Percentiles rank a stretch among this genome's conserved stretches.
Evolutionary conservation across 2,329 filamentous ascomycete genomes (phyloP).

Genomic region (Sporothrix sp.): DNA sequence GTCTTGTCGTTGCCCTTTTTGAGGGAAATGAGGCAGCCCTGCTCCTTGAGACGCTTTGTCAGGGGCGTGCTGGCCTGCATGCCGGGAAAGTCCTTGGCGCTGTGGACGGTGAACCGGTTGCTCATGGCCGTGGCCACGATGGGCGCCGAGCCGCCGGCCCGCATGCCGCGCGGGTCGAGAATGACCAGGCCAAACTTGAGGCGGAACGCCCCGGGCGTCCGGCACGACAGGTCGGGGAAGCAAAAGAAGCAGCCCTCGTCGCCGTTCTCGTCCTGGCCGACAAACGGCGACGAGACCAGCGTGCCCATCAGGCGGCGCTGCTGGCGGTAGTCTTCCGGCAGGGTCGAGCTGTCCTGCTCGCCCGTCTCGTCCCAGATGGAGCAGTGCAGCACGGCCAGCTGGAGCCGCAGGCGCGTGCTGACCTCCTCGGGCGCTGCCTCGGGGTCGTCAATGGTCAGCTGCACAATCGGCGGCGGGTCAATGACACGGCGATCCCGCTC

Average conservation of each 20-base stretch:
- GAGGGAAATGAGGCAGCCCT: conserved; percentile 75
- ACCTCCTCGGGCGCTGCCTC: conserved; percentile 45
- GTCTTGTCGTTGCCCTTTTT: conserved; percentile 73
- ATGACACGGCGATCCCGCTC: conserved; percentile 74
- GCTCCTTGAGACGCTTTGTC: conserved; percentile 64
- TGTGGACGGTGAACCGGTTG: conserved; percentile 69
- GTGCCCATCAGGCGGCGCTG: conserved; percentile 73
- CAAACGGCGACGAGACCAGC: conserved; percentile 65
- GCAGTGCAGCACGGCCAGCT: conserved; percentile 64
- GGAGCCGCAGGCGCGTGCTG: conserved; percentile 43
- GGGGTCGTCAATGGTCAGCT: conserved; percentile 56
- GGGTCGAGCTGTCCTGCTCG: conserved; percentile 56
- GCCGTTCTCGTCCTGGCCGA: conserved; percentile 63
- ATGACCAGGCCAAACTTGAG: conserved; percentile 66
- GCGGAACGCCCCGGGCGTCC: conserved; percentile 66
- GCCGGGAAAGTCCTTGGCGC: conserved; percentile 76
- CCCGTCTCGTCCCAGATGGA: conserved; percentile 64
- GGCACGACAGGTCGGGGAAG: conserved; percentile 72
- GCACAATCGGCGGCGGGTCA: conserved; percentile 73
- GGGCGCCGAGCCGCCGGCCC: conserved; percentile 41
- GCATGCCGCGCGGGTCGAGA: conserved; percentile 52
- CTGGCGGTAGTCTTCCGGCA: conserved; percentile 61
- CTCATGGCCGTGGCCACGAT: conserved; percentile 48
- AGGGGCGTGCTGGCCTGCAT: conserved; percentile 70
- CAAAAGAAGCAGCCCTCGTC: conserved; percentile 75